phyloP scores from a whole-genome alignment of 305 asterid genomes.

The Euphrasia arctica region DNA sequence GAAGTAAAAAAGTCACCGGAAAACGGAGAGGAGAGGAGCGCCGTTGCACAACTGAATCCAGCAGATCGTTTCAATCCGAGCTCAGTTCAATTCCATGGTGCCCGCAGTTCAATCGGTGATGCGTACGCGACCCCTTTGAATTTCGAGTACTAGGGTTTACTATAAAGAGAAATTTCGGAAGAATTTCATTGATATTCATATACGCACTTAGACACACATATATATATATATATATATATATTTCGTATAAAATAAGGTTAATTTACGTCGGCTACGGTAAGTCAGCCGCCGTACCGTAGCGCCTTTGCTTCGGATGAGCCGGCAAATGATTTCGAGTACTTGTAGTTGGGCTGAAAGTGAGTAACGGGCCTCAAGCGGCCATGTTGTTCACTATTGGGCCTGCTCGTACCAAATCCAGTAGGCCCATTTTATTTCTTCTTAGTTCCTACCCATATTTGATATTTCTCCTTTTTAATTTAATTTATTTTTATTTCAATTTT shows the following conservation, averaged over 20 bases:
- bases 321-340: background rate
- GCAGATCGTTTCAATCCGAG: constrained; percentile 3
- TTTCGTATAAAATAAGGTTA: background rate
- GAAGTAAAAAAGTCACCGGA: constrained; percentile 3
- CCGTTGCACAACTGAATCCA: background rate
- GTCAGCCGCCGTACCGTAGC: background rate
- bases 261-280: background rate
- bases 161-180: background rate
- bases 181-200: background rate
- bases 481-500: background rate
- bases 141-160: background rate
- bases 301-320: background rate
- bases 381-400: background rate
- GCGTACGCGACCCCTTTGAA: background rate
- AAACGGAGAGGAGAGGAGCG: background rate
- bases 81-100: background rate
- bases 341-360: background rate
- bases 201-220: background rate
- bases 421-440: background rate
- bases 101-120: background rate
- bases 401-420: background rate
- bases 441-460: no score
- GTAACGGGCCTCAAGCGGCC: background rate
- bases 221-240: no score
- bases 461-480: no score